Percentiles rank a stretch among this genome's conserved stretches.
phyloP scores from a whole-genome alignment of 352 stramenopile genomes.

The Phytophthora europaea region DNA sequence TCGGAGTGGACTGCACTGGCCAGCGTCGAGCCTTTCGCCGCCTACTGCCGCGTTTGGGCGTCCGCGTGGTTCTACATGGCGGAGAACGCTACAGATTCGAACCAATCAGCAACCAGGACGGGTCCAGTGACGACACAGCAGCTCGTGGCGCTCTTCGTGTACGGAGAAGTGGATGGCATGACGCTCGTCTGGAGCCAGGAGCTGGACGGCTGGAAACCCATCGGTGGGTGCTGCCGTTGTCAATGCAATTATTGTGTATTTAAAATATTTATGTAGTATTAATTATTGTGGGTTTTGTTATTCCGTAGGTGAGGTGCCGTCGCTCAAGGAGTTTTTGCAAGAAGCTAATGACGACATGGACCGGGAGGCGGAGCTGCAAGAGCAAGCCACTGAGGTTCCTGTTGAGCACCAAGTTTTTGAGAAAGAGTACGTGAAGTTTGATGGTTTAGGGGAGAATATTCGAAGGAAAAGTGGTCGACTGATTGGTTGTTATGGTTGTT shows the following conservation, averaged over 20 bases:
- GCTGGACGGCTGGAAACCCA: slow-evolving; percentile 63
- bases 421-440: slow-evolving; percentile 44
- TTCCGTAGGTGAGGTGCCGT: slow-evolving; percentile 57
- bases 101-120: slow-evolving; percentile 23
- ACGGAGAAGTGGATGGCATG: slow-evolving; percentile 76
- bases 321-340: slow-evolving; percentile 76
- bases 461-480: not conserved
- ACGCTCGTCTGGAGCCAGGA: slow-evolving; percentile 74
- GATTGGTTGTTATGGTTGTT: not conserved
- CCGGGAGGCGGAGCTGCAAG: slow-evolving; percentile 58
- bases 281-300: slow-evolving; percentile 4
- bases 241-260: not conserved
- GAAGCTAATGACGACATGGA: slow-evolving; percentile 76
- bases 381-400: slow-evolving; percentile 47
- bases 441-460: not conserved
- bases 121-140: slow-evolving; percentile 66
- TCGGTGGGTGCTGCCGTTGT: slow-evolving; percentile 42
- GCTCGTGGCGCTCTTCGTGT: slow-evolving; percentile 67
- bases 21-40: slow-evolving; percentile 55
- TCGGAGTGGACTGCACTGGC: slow-evolving; percentile 64
- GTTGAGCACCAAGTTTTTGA: slow-evolving; percentile 66
- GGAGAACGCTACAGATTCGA: slow-evolving; percentile 10
- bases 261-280: not conserved
- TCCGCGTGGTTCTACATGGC: slow-evolving; percentile 74
- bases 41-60: slow-evolving; percentile 67